These are phyloP conservation scores for Penicillium crystallinum DNA, from an alignment of 495 filamentous ascomycete genomes.

Conservation along the genomic window DNA sequence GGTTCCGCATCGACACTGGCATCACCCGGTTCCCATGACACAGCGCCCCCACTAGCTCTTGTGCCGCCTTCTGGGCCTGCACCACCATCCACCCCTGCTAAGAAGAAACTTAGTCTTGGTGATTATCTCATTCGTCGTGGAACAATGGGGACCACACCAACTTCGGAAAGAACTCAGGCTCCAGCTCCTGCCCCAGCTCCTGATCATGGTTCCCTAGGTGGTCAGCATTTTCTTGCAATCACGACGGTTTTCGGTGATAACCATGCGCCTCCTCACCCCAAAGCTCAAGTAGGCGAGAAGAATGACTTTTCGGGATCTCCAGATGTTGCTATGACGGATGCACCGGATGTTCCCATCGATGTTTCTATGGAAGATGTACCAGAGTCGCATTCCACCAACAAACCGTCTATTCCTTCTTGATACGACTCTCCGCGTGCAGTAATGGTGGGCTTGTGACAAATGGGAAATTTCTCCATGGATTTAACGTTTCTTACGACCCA, in stretches of 20 bases:
- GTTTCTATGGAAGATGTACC: conserved; percentile 32
- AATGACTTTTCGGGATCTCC: conserved; percentile 14
- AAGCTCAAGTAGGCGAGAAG: conserved; percentile 15
- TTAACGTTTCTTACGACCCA: conserved; percentile 28
- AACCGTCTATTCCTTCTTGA: conserved; percentile 28
- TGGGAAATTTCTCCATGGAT: conserved; percentile 7
- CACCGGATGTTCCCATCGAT: conserved; percentile 9
- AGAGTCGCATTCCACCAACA: conserved; percentile 22
- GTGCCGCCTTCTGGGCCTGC: conserved; percentile 26
- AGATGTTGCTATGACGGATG: conserved; percentile 13
- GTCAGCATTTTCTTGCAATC: conserved; percentile 1
- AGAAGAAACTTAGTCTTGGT: conserved; percentile 64
- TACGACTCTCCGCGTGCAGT: conserved; percentile 7
- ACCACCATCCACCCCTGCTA: conserved; percentile 51
- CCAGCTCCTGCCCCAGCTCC: conserved; percentile 17
- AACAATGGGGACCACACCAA: conserved; percentile 36
- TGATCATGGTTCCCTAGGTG: not conserved
- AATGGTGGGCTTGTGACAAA: conserved; percentile 14
- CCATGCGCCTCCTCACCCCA: conserved; percentile 6
- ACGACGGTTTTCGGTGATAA: not conserved
- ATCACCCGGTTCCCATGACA: conserved; percentile 32
- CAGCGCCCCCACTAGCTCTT: conserved; percentile 17
- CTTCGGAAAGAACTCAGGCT: conserved; percentile 35
- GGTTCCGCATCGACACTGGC: conserved; percentile 26
- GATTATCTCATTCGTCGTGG: conserved; percentile 55